phyloP scores from a whole-genome alignment of 441 rosid species.

The Manihot esculenta region DNA sequence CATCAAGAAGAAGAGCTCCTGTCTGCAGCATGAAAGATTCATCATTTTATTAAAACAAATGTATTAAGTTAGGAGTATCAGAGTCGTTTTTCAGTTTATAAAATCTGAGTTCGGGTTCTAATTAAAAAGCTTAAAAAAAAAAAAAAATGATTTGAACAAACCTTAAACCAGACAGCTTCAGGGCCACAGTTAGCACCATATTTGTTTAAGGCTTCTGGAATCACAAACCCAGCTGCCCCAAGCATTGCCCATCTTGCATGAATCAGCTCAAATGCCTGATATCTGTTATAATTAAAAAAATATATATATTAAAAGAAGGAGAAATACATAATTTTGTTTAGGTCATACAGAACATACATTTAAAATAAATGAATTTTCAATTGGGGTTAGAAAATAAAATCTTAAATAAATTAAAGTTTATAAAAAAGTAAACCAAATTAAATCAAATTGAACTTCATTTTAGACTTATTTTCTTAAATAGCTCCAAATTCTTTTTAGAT shows the following conservation, averaged over 20 bases:
- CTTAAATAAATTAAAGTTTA: no score
- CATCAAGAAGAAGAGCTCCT: conserved; percentile 93
- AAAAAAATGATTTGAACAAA: background rate
- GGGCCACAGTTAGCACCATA: conserved; percentile 97
- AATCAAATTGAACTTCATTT: no score
- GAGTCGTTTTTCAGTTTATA: no score
- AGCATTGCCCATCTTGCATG: conserved; percentile 98
- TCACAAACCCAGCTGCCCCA: conserved; percentile 92
- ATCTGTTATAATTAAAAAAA: conserved; percentile 35
- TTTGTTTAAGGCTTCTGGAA: conserved; percentile 95
- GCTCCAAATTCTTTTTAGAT: no score
- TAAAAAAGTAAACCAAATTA: no score
- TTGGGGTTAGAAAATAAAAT: no score
- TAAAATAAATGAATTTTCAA: no score
- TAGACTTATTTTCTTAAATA: no score
- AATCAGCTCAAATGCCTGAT: conserved; percentile 88
- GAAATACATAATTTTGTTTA: no score
- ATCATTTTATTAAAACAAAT: background rate
- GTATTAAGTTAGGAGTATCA: no score
- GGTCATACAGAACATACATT: no score
- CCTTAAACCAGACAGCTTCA: conserved; percentile 99
- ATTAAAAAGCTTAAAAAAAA: background rate
- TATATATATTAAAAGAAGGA: background rate
- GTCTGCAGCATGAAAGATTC: conserved; percentile 46
- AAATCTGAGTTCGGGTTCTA: no score